phyloP scores from a whole-genome alignment of 805 yeast species.

The Candida coleopterorum region DNA sequence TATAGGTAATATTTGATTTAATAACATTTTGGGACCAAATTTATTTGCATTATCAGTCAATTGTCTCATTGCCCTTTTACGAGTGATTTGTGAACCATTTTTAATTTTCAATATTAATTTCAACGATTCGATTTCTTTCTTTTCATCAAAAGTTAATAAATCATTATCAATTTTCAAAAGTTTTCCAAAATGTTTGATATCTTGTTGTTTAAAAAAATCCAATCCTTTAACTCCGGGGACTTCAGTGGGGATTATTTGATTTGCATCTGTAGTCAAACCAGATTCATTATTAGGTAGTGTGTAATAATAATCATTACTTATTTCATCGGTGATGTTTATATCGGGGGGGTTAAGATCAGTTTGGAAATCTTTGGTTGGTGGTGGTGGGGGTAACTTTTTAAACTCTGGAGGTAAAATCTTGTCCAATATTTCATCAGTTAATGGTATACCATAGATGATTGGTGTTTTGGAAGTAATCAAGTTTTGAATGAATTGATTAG shows the following conservation, averaged over 20 bases:
- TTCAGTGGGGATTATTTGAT: conserved; percentile 24
- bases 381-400: conserved; percentile 40
- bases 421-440: conserved; percentile 45
- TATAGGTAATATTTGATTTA: conserved; percentile 71
- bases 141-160: conserved; percentile 46
- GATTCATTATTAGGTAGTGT: conserved; percentile 47
- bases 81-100: conserved; percentile 65
- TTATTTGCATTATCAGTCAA: conserved; percentile 58
- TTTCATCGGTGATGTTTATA: conserved; percentile 8
- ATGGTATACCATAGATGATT: conserved; percentile 23
- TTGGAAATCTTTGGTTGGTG: conserved; percentile 42
- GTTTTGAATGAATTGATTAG: not conserved
- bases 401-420: conserved; percentile 52
- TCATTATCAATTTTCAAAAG: conserved; percentile 27
- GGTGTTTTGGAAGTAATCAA: conserved; percentile 18
- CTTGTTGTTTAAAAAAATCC: conserved; percentile 66
- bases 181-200: conserved; percentile 65
- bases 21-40: conserved; percentile 66
- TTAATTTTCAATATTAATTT: conserved; percentile 63
- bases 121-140: conserved; percentile 57
- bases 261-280: conserved; percentile 18
- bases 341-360: conserved; percentile 29
- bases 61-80: conserved; percentile 67
- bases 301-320: conserved; percentile 38
- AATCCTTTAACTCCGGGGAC: conserved; percentile 64